Percentiles rank a stretch among this genome's conserved stretches.
Conservation (phyloP, 2,329 filamentous ascomycete species). For the Metarhizium guizhouense region DNA sequence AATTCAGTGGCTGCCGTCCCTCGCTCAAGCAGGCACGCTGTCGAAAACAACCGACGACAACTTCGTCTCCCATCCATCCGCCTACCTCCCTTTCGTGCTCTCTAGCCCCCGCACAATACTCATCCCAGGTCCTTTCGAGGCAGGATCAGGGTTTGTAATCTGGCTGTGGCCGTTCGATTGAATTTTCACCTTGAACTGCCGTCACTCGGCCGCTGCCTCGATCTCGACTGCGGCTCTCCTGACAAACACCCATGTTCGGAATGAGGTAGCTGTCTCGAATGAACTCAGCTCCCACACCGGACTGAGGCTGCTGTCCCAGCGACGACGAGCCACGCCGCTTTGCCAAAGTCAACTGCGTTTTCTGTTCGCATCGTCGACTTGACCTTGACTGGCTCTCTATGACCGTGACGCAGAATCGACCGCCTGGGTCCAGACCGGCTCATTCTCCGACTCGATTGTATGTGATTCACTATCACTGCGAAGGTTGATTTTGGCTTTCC, state of each 20-base stretch:
- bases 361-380: constrained; percentile 8
- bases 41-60: constrained; percentile 6
- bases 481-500: background rate
- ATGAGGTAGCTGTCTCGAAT: constrained; percentile 48
- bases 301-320: constrained; percentile 35
- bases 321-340: constrained; percentile 15
- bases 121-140: background rate
- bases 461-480: constrained; percentile 18
- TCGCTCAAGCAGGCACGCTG: background rate
- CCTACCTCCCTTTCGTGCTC: background rate
- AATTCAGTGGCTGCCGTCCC: constrained; percentile 3
- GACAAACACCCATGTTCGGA: constrained; percentile 25
- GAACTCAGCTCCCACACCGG: constrained; percentile 52
- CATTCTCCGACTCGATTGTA: constrained; percentile 47
- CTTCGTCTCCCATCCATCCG: constrained; percentile 3
- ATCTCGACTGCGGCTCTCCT: constrained; percentile 4
- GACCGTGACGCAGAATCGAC: constrained; percentile 40
- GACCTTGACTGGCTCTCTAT: constrained; percentile 18
- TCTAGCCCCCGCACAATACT: background rate
- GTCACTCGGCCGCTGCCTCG: background rate
- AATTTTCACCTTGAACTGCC: background rate
- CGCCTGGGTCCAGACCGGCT: constrained; percentile 51
- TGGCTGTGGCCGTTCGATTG: background rate
- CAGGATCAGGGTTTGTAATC: background rate
- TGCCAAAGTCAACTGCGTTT: constrained; percentile 15